A percentile compares a stretch with the other conserved stretches of the same genome.
phyloP scores from a whole-genome alignment of 805 yeast species.

The Spathaspora arborariae region DNA sequence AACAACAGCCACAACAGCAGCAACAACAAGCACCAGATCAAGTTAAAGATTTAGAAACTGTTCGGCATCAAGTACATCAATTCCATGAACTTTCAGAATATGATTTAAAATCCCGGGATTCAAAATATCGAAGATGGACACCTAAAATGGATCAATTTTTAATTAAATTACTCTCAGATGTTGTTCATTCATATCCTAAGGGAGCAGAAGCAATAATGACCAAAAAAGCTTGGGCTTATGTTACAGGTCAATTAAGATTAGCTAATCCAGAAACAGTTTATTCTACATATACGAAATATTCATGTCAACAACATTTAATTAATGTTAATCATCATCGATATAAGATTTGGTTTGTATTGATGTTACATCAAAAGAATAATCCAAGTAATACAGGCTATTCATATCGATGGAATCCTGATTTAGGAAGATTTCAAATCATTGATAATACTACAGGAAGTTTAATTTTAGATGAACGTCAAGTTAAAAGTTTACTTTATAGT shows the following conservation, averaged over 20 bases:
- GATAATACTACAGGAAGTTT: slow-evolving; percentile 20
- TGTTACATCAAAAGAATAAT: slow-evolving; percentile 24
- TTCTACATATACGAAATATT: slow-evolving; percentile 37
- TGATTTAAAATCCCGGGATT: slow-evolving; percentile 31
- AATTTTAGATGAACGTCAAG: slow-evolving; percentile 27
- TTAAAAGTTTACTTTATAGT: slow-evolving; percentile 29
- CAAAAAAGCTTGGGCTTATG: slow-evolving; percentile 37
- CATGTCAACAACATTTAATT: slow-evolving; percentile 35
- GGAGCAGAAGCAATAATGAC: slow-evolving; percentile 29
- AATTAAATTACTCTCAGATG: slow-evolving; percentile 29
- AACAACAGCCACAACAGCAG: slow-evolving; percentile 7
- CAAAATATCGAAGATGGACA: slow-evolving; percentile 37
- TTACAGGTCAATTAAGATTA: slow-evolving; percentile 29
- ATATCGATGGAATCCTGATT: slow-evolving; percentile 33
- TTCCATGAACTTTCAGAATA: slow-evolving; percentile 21
- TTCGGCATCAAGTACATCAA: slow-evolving; percentile 1
- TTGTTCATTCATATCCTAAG: slow-evolving; percentile 31
- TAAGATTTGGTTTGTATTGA: slow-evolving; percentile 31
- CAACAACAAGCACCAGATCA: slow-evolving; percentile 1
- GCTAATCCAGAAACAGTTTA: slow-evolving; percentile 40
- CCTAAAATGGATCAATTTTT: slow-evolving; percentile 35
- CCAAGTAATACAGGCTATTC: slow-evolving; percentile 19
- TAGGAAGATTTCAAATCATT: slow-evolving; percentile 31
- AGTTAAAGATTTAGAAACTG: not conserved
- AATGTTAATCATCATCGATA: slow-evolving; percentile 34